Base-by-base conservation (phyloP, 257 asterid species). In the Salvia splendens region DNA sequence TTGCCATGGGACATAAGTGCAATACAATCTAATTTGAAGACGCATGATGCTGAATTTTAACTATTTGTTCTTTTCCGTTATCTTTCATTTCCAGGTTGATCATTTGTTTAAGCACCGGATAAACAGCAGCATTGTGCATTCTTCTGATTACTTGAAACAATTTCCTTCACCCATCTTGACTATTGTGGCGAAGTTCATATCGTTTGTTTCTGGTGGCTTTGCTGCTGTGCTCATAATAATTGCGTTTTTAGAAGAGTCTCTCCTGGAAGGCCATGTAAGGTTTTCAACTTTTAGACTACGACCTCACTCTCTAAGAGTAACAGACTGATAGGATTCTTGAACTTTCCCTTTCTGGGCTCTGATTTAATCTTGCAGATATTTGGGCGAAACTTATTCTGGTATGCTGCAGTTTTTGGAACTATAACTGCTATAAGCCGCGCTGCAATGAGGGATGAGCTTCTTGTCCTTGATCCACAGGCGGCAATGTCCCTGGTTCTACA, bases 191-290 rank as follows among this genome's bases (percentile, higher is more conserved):
- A 94, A 88, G 82, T 94, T 94, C 84, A 91, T 94, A 75, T 91
- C 99, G 1, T 91, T 94, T 78, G 96, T 94, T 70, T 88, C 96
- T 54, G 99, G 97, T 75, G 99, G 99, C 38, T 91, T 94, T 82
- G 96, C 97, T 78, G 99, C 99, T 53, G 88, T 94, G 74, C 96
- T 94, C 61, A 91, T 94, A 74, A 88, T 94, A 78, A 85, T 94
- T 59, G 99, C 96, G 17, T 87, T 94, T 75, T 80, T 94, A 20
- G 99, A 94, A 65, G 99, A 91, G 77, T 94, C 99, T 55, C 86
- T 94, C 75, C 91, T 94, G 75, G 97, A 94, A 86, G 99, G 99
- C 95, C 99, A 94, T 73, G 99, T 94, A 88, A 74, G 67, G 35
- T 64, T 52, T 65, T 61, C 33, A 32, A 55, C 71, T 64, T 73